These are phyloP conservation scores for Alternaria postmessia DNA, from an alignment of 2,329 filamentous ascomycete genomes.

Conservation along the genomic window DNA sequence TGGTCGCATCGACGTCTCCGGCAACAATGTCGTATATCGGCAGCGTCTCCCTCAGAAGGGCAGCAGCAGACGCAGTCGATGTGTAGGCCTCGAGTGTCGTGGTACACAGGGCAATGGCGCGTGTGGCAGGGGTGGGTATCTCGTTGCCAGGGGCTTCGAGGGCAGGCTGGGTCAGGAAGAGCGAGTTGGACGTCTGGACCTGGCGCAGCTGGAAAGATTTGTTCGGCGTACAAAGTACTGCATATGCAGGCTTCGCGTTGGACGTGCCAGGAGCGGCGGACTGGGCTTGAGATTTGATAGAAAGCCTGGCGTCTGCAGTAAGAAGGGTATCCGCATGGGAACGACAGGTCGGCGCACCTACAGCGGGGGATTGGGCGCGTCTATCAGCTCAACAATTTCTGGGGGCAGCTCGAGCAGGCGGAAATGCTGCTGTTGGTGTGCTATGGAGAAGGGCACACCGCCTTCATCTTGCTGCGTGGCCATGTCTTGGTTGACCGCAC, in stretches of 20 bases:
- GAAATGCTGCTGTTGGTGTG: slow-evolving; percentile 60
- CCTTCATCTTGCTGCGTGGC: slow-evolving; percentile 53
- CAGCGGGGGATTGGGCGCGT: slow-evolving; percentile 56
- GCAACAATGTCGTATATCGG: slow-evolving; percentile 50
- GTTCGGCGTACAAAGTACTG: slow-evolving; percentile 66
- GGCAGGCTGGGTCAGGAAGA: slow-evolving; percentile 61
- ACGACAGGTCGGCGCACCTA: slow-evolving; percentile 43
- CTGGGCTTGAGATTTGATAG: slow-evolving; percentile 45
- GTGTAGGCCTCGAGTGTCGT: slow-evolving; percentile 55
- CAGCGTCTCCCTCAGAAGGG: slow-evolving; percentile 49
- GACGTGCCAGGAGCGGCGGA: slow-evolving; percentile 27
- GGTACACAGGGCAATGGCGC: slow-evolving; percentile 56
- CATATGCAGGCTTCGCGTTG: slow-evolving; percentile 53
- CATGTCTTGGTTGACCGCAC: slow-evolving; percentile 34
- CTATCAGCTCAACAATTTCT: slow-evolving; percentile 63
- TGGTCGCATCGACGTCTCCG: slow-evolving; percentile 35
- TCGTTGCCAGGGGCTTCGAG: slow-evolving; percentile 50
- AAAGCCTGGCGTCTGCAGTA: slow-evolving; percentile 42
- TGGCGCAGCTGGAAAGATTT: slow-evolving; percentile 69
- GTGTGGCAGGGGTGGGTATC: slow-evolving; percentile 44
- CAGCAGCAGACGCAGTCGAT: slow-evolving; percentile 44
- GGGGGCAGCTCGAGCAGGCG: slow-evolving; percentile 68
- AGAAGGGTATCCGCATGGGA: slow-evolving; percentile 29
- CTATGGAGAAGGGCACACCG: slow-evolving; percentile 55
- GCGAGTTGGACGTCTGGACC: slow-evolving; percentile 71